Evolutionary conservation across 139 green algal genomes (phyloP), one percentile per base, ranked within the genome.

Genomic region (Chlamydomonas sp.): DNA sequence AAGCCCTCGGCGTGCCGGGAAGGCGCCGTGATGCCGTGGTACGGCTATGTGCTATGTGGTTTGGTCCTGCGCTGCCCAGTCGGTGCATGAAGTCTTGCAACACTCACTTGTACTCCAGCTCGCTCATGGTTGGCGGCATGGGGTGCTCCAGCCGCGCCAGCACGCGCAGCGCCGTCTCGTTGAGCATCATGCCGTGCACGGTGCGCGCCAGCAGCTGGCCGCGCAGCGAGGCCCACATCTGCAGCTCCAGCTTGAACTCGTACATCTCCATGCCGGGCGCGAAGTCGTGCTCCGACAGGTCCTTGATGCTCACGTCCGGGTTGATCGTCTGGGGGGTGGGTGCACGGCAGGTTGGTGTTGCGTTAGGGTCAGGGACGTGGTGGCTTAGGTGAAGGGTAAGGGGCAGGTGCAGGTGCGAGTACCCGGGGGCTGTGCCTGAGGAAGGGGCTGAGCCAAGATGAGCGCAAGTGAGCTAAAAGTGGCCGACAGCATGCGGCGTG

Each of bases 181-280:
- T 95, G 12, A 91, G 77, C 95, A 97, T 97, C 95, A 97, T 97
- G 83, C 95, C 94, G 58, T 85, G 80, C 71, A 91, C 90, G 12
- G 90, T 93, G 84, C 90, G 87, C 58, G 88, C 89, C 79, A 98
- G 94, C 85, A 97, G 94, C 92, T 98, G 96, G 20, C 95, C 95
- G 6, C 96, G 86, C 84, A 97, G 94, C 5, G 92, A 96, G 58
- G 96, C 96, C 96, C 96, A 98, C 88, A 97, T 85, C 87, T 92
- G 87, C 75, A 92, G 82, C 81, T 94, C 92, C 69, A 91, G 62
- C 78, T 79, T 86, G 88, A 82, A 82, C 83, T 88, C 83, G 83
- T 88, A n/a, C 83, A 88, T 81, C 5, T 82, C 73, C 16, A 18
- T 63, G 63, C 89, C 89, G 63, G 84, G 80, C 59, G 72, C 83